Base-by-base conservation (phyloP, 2,329 filamentous ascomycete species). In the Hymenoscyphus linearis region DNA sequence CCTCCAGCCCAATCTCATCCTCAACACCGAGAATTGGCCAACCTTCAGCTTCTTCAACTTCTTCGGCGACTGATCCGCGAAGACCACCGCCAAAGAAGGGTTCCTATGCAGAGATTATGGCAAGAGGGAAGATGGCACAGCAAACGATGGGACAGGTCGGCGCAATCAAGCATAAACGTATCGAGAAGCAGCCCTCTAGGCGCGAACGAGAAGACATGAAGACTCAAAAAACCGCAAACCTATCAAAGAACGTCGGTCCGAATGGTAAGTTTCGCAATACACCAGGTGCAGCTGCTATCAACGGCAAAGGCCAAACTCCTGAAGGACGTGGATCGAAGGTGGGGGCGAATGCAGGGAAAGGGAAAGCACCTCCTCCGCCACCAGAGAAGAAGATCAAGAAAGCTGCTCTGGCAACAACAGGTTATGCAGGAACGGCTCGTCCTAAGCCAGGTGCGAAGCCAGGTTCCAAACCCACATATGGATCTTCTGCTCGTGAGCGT, bases 101-200 rank as follows among this genome's bases (percentile, higher is more conserved):
- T 1, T 89, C 87, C 0, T 93, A 85, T 72, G 84, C 86, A 40
- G 88, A 91, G 69, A 88, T 91, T 62, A 80, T 93, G 75, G 87
- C 87, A 60, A 82, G 87, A 66, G 90, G 85, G 35, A 85, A 89
- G 69, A 84, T 84, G 63, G 86, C 84, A 13, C 84, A 89, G 69
- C 79, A 77, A 44, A 78, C 76, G 47, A 82, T 84, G 77, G 82
- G 78, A n/a, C 82, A 82, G 67, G 80, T 88, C 26, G 88, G 87
- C 60, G 85, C 85, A 67, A 90, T 91, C 66, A 88, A 90, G 71
- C 88, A 91, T 74, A 91, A 91, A 72, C 80, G 86, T 22, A 82
- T 86, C 1, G 88, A 89, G 67, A 88, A 85, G 69, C 74, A 81
- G n/a, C 76, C 81, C 6, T 79, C 76, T 63, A 88, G 85, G 63